Conservation (phyloP, 2,329 filamentous ascomycete species). For the Boeremia exigua region DNA sequence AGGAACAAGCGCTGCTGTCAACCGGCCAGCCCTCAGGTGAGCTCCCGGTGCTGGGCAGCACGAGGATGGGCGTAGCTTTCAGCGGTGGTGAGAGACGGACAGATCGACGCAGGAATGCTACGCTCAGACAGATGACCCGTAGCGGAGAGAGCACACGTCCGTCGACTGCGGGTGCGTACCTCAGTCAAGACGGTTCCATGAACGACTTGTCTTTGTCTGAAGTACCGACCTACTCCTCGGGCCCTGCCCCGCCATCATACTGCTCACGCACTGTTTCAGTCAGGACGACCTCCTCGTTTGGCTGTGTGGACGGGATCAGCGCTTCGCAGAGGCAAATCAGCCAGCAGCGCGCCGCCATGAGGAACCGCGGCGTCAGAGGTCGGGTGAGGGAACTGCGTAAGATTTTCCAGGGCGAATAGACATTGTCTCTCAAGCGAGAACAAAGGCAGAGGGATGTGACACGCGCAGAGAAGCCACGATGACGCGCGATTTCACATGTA, state of each 20-base stretch:
- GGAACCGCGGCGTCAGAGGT: slow-evolving; percentile 32
- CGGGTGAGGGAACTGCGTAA: slow-evolving; percentile 34
- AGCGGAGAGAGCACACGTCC: slow-evolving; percentile 20
- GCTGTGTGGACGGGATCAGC: slow-evolving; percentile 44
- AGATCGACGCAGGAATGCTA: slow-evolving; percentile 25
- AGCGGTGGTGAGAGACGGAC: slow-evolving; percentile 22
- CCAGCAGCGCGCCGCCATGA: slow-evolving; percentile 28
- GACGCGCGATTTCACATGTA: too few relatives aligned
- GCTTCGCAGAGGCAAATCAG: slow-evolving; percentile 33
- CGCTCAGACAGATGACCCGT: slow-evolving; percentile 17
- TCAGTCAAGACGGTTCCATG: slow-evolving; percentile 37
- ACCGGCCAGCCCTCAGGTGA: slow-evolving; percentile 6
- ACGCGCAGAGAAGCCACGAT: too few relatives aligned
- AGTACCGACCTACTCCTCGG: slow-evolving; percentile 42
- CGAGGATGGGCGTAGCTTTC: slow-evolving; percentile 18
- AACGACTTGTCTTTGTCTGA: slow-evolving; percentile 43
- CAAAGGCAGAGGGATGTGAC: too few relatives aligned
- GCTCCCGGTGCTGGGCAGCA: slow-evolving; percentile 11
- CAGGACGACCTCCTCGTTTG: slow-evolving; percentile 43
- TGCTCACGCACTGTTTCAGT: slow-evolving; percentile 40
- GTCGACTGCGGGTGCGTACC: slow-evolving; percentile 22
- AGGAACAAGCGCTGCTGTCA: slow-evolving; percentile 3
- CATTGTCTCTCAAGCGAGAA: background rate
- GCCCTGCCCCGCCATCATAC: slow-evolving; percentile 43
- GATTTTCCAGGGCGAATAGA: slow-evolving; percentile 16